A percentile compares a stretch with the other conserved stretches of the same genome.
phyloP scores from a whole-genome alignment of 257 asterid species.

The Knoxia roxburghii region DNA sequence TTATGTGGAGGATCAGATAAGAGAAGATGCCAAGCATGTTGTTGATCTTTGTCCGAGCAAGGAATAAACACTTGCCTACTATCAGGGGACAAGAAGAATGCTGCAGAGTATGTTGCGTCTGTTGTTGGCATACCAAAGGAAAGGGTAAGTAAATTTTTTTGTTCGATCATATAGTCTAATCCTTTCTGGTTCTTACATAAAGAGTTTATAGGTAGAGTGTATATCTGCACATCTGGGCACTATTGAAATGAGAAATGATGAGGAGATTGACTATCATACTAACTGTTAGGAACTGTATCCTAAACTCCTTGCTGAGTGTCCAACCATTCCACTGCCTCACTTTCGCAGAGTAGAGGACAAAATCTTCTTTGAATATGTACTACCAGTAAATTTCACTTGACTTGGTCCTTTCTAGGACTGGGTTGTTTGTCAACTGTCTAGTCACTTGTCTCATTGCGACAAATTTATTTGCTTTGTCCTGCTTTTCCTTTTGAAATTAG shows the following conservation, averaged over 20 bases:
- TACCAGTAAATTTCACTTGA: no score
- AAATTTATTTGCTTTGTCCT: background rate
- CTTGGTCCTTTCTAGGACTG: no score
- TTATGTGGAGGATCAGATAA: slow-evolving; percentile 92
- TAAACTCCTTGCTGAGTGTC: background rate
- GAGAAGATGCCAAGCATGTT: slow-evolving; percentile 91
- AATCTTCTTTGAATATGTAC: no score
- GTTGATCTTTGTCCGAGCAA: slow-evolving; percentile 64
- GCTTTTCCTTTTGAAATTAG: background rate
- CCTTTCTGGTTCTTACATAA: background rate
- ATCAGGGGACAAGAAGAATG: slow-evolving; percentile 90
- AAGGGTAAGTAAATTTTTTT: slow-evolving; percentile 47
- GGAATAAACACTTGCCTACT: slow-evolving; percentile 82
- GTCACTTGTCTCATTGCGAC: background rate
- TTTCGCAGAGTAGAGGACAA: background rate
- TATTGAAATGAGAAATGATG: background rate
- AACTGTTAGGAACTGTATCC: background rate
- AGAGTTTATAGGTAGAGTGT: background rate
- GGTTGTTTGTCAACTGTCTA: background rate
- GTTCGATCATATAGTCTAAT: background rate
- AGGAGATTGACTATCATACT: background rate
- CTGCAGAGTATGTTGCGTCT: slow-evolving; percentile 96
- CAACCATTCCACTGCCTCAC: background rate
- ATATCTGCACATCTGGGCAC: background rate
- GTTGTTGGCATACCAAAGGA: slow-evolving; percentile 90